Evolutionary conservation across 2,329 filamentous ascomycete species (phyloP).

Genomic region (Stemphylium lycopersici): DNA sequence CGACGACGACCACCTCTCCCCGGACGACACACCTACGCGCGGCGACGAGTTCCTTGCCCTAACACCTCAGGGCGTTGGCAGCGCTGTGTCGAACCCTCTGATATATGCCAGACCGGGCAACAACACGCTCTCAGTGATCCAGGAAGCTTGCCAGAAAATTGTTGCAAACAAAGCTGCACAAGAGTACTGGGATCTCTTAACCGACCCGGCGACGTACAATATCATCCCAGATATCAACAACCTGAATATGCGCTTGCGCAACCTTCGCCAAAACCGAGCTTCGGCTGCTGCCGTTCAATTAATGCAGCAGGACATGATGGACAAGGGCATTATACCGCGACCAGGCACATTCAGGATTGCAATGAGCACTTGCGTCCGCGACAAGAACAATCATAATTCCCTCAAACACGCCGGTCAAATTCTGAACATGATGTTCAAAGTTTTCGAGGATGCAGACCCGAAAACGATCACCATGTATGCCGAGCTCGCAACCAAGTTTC

Average conservation of each 20-base stretch:
- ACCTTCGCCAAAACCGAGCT: conserved; percentile 69
- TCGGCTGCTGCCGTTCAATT: conserved; percentile 66
- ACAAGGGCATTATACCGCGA: conserved; percentile 35
- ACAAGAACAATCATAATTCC: conserved; percentile 75
- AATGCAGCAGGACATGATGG: conserved; percentile 52
- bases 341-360: conserved; percentile 71
- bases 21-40: conserved; percentile 24
- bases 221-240: conserved; percentile 75
- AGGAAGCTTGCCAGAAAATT: conserved; percentile 68
- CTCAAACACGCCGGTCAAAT: conserved; percentile 70
- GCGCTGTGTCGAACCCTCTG: conserved; percentile 40
- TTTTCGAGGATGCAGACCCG: conserved; percentile 38
- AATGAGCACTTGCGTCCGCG: conserved; percentile 74
- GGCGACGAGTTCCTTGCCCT: conserved; percentile 45
- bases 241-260: conserved; percentile 70
- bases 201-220: conserved; percentile 57
- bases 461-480: conserved; percentile 41
- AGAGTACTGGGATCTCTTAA: conserved; percentile 80
- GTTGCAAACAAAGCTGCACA: conserved; percentile 67
- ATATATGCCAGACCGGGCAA: conserved; percentile 57
- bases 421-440: conserved; percentile 55
- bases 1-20: conserved; percentile 39
- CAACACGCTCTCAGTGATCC: conserved; percentile 69
- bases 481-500: conserved; percentile 35
- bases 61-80: conserved; percentile 22